A percentile compares a stretch with the other conserved stretches of the same genome.
Conservation (phyloP, 2,329 filamentous ascomycete species). For the Stagonosporopsis vannaccii region DNA sequence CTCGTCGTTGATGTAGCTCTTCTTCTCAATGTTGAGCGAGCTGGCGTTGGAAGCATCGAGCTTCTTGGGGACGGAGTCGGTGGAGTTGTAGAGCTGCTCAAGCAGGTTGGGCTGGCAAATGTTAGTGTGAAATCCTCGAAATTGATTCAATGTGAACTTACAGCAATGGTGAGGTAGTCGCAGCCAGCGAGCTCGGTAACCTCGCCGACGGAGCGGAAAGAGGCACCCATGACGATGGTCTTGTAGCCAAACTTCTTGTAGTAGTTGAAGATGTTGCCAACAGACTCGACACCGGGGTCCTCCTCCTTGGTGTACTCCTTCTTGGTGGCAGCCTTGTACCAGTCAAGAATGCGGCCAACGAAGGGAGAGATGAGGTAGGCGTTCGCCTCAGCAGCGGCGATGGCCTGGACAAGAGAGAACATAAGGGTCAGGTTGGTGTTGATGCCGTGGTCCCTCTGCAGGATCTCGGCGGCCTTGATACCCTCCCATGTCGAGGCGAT, state of each 20-base stretch:
- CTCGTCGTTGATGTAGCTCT: conserved; percentile 90
- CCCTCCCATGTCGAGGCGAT: conserved; percentile 99
- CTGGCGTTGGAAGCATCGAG: conserved; percentile 74
- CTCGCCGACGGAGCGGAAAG: conserved; percentile 95
- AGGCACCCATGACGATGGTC: conserved; percentile 99
- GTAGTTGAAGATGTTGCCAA: conserved; percentile 98
- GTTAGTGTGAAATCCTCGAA: conserved; percentile 19
- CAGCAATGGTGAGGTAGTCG: conserved; percentile 98
- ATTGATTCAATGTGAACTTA: conserved; percentile 56
- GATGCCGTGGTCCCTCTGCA: conserved; percentile 93
- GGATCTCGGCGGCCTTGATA: conserved; percentile 97
- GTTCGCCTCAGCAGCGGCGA: conserved; percentile 91
- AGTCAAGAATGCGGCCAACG: conserved; percentile 98
- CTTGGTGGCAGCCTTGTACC: conserved; percentile 97
- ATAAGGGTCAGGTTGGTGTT: conserved; percentile 99
- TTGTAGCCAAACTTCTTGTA: conserved; percentile 99
- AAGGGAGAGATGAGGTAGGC: conserved; percentile 99
- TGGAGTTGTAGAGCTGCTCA: conserved; percentile 90
- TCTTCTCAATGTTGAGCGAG: conserved; percentile 81
- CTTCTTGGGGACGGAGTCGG: conserved; percentile 86
- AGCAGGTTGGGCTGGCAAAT: conserved; percentile 79
- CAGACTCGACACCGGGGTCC: conserved; percentile 95
- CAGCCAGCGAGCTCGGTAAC: conserved; percentile 98
- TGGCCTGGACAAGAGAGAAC: conserved; percentile 95
- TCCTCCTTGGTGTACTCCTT: conserved; percentile 89